Conservation (phyloP, 2,329 filamentous ascomycete species). For the Knufia fluminis region DNA sequence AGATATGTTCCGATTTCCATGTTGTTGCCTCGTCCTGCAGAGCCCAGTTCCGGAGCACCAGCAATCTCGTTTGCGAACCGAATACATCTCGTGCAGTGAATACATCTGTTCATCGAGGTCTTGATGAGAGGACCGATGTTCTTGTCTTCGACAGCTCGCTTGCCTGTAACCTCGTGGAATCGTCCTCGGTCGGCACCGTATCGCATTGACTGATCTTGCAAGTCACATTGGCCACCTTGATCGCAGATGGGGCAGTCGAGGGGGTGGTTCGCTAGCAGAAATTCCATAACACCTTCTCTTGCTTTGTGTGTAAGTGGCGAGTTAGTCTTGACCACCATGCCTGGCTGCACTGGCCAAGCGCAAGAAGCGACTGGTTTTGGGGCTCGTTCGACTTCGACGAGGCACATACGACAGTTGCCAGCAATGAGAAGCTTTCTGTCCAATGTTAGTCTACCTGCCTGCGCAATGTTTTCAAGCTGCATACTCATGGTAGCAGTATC, state of each 20-base stretch:
- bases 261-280: constrained; percentile 90
- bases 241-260: constrained; percentile 97
- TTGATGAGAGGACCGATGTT: constrained; percentile 97
- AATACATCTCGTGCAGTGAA: constrained; percentile 96
- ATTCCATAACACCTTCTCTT: constrained; percentile 98
- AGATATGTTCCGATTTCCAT: constrained; percentile 98
- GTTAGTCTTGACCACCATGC: constrained; percentile 99
- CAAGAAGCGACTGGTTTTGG: constrained; percentile 97
- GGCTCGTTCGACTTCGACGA: constrained; percentile 93
- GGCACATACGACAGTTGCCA: constrained; percentile 98
- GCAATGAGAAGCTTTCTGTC: constrained; percentile 92
- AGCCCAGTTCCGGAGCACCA: constrained; percentile 89
- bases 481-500: constrained; percentile 99
- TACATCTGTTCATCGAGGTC: constrained; percentile 99
- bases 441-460: constrained; percentile 1
- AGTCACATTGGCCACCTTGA: constrained; percentile 96
- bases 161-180: constrained; percentile 92
- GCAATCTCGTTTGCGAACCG: constrained; percentile 97
- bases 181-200: constrained; percentile 92
- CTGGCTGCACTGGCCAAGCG: constrained; percentile 95
- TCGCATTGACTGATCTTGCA: constrained; percentile 98
- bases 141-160: constrained; percentile 98
- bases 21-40: constrained; percentile 89
- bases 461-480: constrained; percentile 27
- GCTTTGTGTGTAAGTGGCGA: constrained; percentile 95